Evolutionary conservation across 108 stramenopile species (phyloP), one percentile per base, ranked within the genome.

Genomic region (Cylindrotheca closterium): DNA sequence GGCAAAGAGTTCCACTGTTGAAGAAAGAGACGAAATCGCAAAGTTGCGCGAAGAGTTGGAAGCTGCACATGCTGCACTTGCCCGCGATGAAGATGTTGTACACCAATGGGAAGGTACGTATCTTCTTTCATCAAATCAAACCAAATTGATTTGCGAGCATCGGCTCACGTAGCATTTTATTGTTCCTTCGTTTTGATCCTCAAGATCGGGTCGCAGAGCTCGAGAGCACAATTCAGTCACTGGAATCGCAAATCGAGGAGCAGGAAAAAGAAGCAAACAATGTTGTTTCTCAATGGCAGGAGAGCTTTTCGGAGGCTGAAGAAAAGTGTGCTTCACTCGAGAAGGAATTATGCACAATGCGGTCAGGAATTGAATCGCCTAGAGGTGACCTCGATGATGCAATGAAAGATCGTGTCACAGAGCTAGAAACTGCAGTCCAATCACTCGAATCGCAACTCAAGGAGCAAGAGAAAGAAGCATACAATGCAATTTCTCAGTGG

Each of bases 191-290:
- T 15, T 42, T 42, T 8, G 7, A 15, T 52, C 25, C 18, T 18
- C 32, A 52, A 34, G 63, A 64, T n/a, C 28, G 52, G 23, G 51
- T 34, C 1, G 26, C 63, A 0, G 51, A 64, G 34, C 52, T 64
- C 21, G 63, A 64, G 29, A 24, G 1, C 28, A 34, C 30, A 7
- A 53, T 64, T 23, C 32, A 2, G 33, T 28, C 73, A 1, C 55
- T 84, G 48, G 60, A 80, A 60, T 45, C 56, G 15, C 79, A 79
- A 59, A 30, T 79, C 19, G 51, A 70, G 26, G 70, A 77, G 30
- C 74, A 87, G 60, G 75, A 83, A 31, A 51, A 73, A 26, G 84
- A 81, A 55, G 81, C 89, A 12, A 70, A 65, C 34, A 70, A 73
- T 10, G 73, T 70, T 23, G 68, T 80, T 62, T 30, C 67, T 21